These are phyloP conservation scores for Phoma sp. DNA, from an alignment of 2,329 filamentous ascomycete genomes.

Conservation along the genomic window DNA sequence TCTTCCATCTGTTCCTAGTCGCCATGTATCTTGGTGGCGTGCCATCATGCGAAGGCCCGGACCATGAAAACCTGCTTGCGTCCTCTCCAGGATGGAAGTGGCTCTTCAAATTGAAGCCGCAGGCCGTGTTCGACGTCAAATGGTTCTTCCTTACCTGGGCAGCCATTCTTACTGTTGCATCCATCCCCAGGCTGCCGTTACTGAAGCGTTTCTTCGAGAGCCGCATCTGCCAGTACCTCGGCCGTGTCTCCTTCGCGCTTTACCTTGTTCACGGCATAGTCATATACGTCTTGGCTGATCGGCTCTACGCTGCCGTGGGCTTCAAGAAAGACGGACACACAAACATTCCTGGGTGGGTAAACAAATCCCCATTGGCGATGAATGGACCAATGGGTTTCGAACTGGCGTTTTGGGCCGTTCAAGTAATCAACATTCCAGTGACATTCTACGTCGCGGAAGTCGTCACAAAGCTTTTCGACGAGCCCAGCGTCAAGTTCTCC, in stretches of 20 bases:
- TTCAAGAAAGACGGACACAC: slow-evolving; percentile 58
- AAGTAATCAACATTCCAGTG: slow-evolving; percentile 56
- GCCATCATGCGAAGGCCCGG: slow-evolving; percentile 55
- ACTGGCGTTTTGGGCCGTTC: slow-evolving; percentile 63
- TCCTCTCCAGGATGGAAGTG: slow-evolving; percentile 66
- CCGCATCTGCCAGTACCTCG: slow-evolving; percentile 61
- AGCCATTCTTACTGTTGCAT: slow-evolving; percentile 61
- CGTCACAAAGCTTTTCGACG: slow-evolving; percentile 44
- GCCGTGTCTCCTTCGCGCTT: slow-evolving; percentile 62
- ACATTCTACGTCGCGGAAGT: slow-evolving; percentile 43
- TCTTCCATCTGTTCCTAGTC: slow-evolving; percentile 52
- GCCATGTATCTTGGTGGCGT: slow-evolving; percentile 66
- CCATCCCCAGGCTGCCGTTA: slow-evolving; percentile 62
- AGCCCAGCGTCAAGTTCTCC: slow-evolving; percentile 60
- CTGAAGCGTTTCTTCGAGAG: slow-evolving; percentile 56
- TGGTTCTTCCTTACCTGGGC: slow-evolving; percentile 73
- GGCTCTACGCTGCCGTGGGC: slow-evolving; percentile 67
- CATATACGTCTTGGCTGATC: slow-evolving; percentile 54
- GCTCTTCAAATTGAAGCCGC: slow-evolving; percentile 66
- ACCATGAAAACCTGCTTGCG: slow-evolving; percentile 56
- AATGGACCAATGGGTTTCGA: slow-evolving; percentile 63
- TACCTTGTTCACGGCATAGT: slow-evolving; percentile 65
- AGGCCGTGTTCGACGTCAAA: slow-evolving; percentile 69
- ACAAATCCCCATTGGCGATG: slow-evolving; percentile 61
- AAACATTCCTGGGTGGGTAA: slow-evolving; percentile 63